These are phyloP conservation scores for Zasmidium cellare DNA, from an alignment of 2,329 filamentous ascomycete species.

Conservation along the genomic window DNA sequence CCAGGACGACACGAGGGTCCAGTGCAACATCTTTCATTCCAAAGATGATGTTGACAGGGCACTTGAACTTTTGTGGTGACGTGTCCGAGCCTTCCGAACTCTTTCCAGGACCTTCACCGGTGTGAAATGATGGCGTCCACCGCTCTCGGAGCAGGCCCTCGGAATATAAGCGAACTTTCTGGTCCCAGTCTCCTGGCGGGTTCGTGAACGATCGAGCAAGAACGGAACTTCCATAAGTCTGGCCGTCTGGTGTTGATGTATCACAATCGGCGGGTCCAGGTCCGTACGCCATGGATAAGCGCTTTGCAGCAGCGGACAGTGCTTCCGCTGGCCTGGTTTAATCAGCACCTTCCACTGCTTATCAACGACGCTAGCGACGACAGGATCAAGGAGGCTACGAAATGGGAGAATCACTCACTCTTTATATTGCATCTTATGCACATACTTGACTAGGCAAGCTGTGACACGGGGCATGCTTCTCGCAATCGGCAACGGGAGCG, in stretches of 20 bases:
- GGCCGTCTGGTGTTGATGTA: constrained; percentile 32
- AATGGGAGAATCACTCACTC: background rate
- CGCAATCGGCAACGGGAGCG: constrained; percentile 18
- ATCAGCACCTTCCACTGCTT: background rate
- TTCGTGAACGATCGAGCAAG: constrained; percentile 36
- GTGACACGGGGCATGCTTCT: constrained; percentile 37
- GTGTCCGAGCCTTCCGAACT: constrained; percentile 39
- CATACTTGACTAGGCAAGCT: constrained; percentile 47
- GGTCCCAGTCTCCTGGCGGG: constrained; percentile 47
- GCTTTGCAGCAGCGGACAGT: constrained; percentile 9
- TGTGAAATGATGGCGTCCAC: constrained; percentile 53
- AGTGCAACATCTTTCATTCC: constrained; percentile 55
- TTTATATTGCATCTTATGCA: constrained; percentile 18
- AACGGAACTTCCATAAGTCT: constrained; percentile 45
- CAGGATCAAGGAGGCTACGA: background rate
- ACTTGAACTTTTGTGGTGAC: constrained; percentile 41
- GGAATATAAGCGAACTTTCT: constrained; percentile 57
- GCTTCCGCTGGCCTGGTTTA: background rate
- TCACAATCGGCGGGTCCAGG: constrained; percentile 49
- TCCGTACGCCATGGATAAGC: constrained; percentile 53
- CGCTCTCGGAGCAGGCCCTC: constrained; percentile 45
- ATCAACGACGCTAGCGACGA: too few relatives aligned
- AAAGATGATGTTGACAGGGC: constrained; percentile 55
- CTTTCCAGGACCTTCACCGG: constrained; percentile 30
- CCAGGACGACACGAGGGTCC: constrained; percentile 49